phyloP scores from a whole-genome alignment of 306 rosid species.

The Clitoria ternatea region DNA sequence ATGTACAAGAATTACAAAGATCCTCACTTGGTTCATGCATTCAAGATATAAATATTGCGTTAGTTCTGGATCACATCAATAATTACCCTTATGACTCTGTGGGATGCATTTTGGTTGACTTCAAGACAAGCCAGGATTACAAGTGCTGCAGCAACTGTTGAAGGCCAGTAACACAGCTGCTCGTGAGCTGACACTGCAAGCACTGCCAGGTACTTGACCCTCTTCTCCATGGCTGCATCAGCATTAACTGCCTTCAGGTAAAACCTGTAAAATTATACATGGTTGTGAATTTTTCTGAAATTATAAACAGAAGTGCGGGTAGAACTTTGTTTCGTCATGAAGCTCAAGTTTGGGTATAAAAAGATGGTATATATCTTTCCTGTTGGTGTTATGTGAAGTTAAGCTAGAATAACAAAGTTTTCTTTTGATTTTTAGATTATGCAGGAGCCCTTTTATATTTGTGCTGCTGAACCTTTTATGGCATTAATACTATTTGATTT shows the following conservation, averaged over 20 bases:
- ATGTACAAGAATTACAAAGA: neutral
- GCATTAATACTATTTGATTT: no score
- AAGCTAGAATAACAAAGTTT: neutral
- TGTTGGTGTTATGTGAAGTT: neutral
- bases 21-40: neutral
- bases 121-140: constrained; percentile 76
- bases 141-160: constrained; percentile 93
- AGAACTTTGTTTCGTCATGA: neutral
- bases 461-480: no score
- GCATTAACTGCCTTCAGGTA: constrained; percentile 79
- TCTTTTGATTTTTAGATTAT: neutral
- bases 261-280: constrained; percentile 48
- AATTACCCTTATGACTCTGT: constrained; percentile 64
- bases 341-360: neutral
- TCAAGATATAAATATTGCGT: neutral
- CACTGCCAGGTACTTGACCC: constrained; percentile 64
- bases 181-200: constrained; percentile 57
- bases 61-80: neutral
- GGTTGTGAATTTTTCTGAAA: neutral
- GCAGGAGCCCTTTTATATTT: no score
- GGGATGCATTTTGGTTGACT: constrained; percentile 39
- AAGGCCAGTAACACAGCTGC: constrained; percentile 70
- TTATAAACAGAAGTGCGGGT: neutral
- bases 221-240: constrained; percentile 60
- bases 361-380: neutral